A percentile compares a stretch with the other conserved stretches of the same genome.
Conservation (phyloP, 108 stramenopile genomes). For the Pseudonitzschia delicatissima region DNA sequence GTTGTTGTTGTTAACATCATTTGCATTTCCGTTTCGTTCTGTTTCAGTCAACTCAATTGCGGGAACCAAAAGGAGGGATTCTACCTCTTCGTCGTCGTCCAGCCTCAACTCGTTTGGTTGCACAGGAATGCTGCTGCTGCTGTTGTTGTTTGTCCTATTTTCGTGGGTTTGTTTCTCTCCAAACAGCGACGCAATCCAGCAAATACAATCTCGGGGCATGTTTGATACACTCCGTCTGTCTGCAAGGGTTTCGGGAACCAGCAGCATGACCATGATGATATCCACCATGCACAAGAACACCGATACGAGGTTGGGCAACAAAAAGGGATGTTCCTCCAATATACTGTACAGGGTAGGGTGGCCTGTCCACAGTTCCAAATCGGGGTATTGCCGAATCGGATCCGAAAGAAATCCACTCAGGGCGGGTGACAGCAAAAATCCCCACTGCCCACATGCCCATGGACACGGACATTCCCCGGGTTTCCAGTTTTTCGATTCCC, state of each 20-base stretch:
- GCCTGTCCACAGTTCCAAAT: constrained; percentile 5
- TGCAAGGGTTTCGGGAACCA: constrained; percentile 51
- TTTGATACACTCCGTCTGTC: constrained; percentile 11
- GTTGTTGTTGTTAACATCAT: not conserved
- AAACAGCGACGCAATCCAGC: too few species aligned
- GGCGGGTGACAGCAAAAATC: constrained; percentile 53
- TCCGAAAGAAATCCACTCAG: constrained; percentile 56
- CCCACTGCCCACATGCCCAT: constrained; percentile 27
- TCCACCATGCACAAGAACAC: constrained; percentile 35
- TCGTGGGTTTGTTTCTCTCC: too few species aligned
- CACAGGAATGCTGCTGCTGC: not conserved
- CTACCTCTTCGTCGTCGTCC: not conserved
- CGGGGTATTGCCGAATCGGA: constrained; percentile 49
- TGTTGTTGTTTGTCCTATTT: not conserved
- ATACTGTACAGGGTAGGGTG: constrained; percentile 9
- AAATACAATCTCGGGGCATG: not conserved
- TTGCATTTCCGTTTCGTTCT: not conserved
- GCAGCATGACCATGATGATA: constrained; percentile 24
- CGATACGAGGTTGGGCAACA: constrained; percentile 55
- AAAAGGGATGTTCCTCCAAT: constrained; percentile 48
- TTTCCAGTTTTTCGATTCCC: constrained; percentile 44
- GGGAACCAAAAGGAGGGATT: not conserved
- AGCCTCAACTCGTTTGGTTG: not conserved
- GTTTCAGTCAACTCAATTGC: not conserved
- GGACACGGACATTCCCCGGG: constrained; percentile 21